Evolutionary conservation across 2,329 filamentous ascomycete genomes (phyloP), one percentile per base, ranked within the genome.

Genomic region (Fusarium papillatum): DNA sequence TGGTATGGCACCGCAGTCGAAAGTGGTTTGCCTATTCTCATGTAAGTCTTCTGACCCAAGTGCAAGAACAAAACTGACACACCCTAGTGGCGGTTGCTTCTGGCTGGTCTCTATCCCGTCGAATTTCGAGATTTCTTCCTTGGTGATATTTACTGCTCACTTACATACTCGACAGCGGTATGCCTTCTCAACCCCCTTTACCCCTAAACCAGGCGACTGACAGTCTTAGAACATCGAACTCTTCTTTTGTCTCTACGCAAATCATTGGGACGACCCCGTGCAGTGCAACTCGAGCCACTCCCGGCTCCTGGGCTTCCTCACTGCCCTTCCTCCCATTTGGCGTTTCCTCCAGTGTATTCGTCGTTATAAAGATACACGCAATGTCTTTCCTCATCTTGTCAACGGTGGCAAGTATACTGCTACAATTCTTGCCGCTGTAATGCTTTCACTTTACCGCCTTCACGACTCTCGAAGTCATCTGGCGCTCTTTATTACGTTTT

Each of bases 101-200:
- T 96, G 61, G 95, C 96, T 17, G 96, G 96, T 6, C 83, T 98
- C 24, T 98, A 97, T 80, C 95, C 95, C 2, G 97, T 99, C 62
- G 96, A 98, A 82, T 99, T 98, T 83, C 92, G 96, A 69, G 97
- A 99, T 84, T 98, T 99, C 85, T 98, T 98, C 84, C 89, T 98
- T 0, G 97, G 97, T 64, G 97, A 99, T 82, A 98, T 98, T 88
- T 98, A 98, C 84, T 98, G 96, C 84, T 98, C 97, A 4, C 88
- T 98, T 68, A 98, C 96, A 8, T 99, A 99, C 83, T 90, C 93
- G 19, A 95, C 95, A 84, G 93, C 95, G 72, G 95, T 96, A 88
- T 86, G 94, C 90, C 5, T 2, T 2, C 17, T 39, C 8, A 10
- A 17, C 7, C 4, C 26, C 7, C 2, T 17, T 6, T 16, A 7